phyloP scores from a whole-genome alignment of 1,284 basidiomycete species.

The Moniliella sp. region DNA sequence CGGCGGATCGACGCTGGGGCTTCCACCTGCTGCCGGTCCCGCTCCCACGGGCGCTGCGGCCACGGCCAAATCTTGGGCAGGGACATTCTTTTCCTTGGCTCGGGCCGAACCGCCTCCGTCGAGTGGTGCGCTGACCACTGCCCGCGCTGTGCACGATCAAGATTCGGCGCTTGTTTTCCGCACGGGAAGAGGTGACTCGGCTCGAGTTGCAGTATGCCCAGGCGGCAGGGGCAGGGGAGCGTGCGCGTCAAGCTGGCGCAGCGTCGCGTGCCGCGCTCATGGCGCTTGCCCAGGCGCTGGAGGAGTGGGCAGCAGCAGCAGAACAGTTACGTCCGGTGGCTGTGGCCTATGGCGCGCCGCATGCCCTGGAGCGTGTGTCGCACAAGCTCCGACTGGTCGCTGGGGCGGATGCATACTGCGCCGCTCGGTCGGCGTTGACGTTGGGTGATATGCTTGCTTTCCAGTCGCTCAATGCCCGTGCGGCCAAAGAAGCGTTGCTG shows the following conservation, averaged over 20 bases:
- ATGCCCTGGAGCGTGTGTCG: background rate
- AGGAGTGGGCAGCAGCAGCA: background rate
- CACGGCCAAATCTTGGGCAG: conserved; percentile 8
- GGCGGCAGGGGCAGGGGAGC: conserved; percentile 8
- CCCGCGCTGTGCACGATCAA: conserved; percentile 15
- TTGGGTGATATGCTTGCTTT: conserved; percentile 8
- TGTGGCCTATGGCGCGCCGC: background rate
- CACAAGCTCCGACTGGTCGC: conserved; percentile 1
- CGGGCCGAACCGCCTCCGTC: no score
- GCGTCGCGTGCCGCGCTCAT: background rate
- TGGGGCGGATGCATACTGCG: background rate
- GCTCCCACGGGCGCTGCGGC: background rate
- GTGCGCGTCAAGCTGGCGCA: background rate
- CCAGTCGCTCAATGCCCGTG: conserved; percentile 19
- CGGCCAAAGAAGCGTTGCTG: conserved; percentile 20
- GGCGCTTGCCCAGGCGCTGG: no score
- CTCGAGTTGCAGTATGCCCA: conserved; percentile 21
- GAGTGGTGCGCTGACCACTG: conserved; percentile 8
- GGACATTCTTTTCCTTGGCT: background rate
- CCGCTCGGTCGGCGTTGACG: background rate
- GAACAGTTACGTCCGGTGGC: background rate
- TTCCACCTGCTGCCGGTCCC: background rate
- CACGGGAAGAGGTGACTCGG: conserved; percentile 18
- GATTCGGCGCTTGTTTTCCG: conserved; percentile 18
- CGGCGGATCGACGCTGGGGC: background rate